phyloP scores from a whole-genome alignment of 768 basidiomycete species.

The Xerocomellus amylosporus region DNA sequence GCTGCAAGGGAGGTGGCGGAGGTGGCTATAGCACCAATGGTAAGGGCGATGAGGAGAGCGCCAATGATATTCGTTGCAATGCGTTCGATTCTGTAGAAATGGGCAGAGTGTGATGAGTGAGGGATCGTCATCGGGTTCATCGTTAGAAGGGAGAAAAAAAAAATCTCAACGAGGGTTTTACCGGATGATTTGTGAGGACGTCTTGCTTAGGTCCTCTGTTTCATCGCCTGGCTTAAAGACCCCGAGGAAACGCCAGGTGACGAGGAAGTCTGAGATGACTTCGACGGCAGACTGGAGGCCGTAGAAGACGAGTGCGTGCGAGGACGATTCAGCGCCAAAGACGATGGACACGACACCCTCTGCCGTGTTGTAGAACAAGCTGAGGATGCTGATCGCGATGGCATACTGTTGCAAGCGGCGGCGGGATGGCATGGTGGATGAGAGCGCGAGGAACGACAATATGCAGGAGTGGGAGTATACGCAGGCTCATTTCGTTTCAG shows the following conservation, averaged over 20 bases:
- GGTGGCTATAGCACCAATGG: slow-evolving; percentile 36
- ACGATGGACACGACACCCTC: slow-evolving; percentile 45
- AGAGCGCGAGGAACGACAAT: background rate
- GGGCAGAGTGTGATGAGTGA: background rate
- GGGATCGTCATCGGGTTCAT: background rate
- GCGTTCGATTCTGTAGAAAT: slow-evolving; percentile 35
- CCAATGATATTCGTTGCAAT: slow-evolving; percentile 37
- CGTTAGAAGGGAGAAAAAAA: background rate
- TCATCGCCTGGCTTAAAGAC: slow-evolving; percentile 36
- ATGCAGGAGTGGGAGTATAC: background rate
- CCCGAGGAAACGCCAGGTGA: slow-evolving; percentile 43
- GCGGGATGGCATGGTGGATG: slow-evolving; percentile 17
- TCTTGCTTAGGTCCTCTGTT: background rate
- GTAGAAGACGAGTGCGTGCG: slow-evolving; percentile 45
- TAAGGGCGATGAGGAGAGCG: slow-evolving; percentile 35
- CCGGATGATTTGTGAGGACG: slow-evolving; percentile 13
- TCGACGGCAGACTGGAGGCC: slow-evolving; percentile 49
- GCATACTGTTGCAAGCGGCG: slow-evolving; percentile 34
- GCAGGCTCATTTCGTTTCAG: background rate
- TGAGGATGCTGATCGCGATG: slow-evolving; percentile 41
- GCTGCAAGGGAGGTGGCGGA: slow-evolving; percentile 35
- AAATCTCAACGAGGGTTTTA: background rate
- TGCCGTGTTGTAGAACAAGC: slow-evolving; percentile 38
- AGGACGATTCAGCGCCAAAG: slow-evolving; percentile 44
- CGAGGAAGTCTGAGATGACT: slow-evolving; percentile 43